Percentiles rank a stretch among this genome's conserved stretches.
phyloP scores from a whole-genome alignment of 164 flowering plant species.

The Echeveria elegans region DNA sequence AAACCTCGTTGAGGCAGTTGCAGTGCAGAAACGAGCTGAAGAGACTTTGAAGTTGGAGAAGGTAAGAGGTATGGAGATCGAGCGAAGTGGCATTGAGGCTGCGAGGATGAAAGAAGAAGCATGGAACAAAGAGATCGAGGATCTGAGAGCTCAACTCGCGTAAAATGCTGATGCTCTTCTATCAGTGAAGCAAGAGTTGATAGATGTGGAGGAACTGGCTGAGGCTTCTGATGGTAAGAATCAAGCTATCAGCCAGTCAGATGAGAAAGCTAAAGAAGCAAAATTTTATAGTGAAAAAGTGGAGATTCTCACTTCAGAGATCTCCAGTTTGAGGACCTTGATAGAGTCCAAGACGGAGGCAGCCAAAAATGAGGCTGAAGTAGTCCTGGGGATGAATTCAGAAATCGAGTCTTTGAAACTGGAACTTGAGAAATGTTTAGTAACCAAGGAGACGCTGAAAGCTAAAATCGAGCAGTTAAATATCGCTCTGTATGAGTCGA shows the following conservation, averaged over 20 bases:
- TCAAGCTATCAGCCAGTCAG: conserved; percentile 72
- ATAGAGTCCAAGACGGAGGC: conserved; percentile 50
- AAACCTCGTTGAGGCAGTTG: conserved; percentile 69
- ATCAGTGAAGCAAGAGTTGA: conserved; percentile 64
- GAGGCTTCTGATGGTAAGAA: conserved; percentile 67
- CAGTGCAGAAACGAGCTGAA: conserved; percentile 79
- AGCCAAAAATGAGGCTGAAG: conserved; percentile 27
- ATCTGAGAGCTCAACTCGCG: conserved; percentile 64
- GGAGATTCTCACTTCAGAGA: conserved; percentile 57
- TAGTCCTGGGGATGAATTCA: conserved; percentile 31
- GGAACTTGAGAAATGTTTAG: conserved; percentile 12
- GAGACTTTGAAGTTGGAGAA: conserved; percentile 81
- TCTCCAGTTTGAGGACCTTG: conserved; percentile 46
- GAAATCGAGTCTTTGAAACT: conserved; percentile 51
- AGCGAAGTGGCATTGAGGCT: conserved; percentile 72
- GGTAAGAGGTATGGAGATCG: conserved; percentile 79
- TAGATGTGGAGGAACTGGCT: conserved; percentile 56
- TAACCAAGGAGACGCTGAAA: not conserved
- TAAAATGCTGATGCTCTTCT: conserved; percentile 58
- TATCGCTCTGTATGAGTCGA: not conserved
- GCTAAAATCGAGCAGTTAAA: not conserved
- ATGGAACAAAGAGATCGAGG: conserved; percentile 65
- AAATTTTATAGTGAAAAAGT: conserved; percentile 72
- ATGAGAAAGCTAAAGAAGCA: conserved; percentile 79
- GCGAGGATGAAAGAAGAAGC: conserved; percentile 68